These are phyloP conservation scores for Globisporangium iwayamae DNA, from an alignment of 352 stramenopile species.

Conservation along the genomic window DNA sequence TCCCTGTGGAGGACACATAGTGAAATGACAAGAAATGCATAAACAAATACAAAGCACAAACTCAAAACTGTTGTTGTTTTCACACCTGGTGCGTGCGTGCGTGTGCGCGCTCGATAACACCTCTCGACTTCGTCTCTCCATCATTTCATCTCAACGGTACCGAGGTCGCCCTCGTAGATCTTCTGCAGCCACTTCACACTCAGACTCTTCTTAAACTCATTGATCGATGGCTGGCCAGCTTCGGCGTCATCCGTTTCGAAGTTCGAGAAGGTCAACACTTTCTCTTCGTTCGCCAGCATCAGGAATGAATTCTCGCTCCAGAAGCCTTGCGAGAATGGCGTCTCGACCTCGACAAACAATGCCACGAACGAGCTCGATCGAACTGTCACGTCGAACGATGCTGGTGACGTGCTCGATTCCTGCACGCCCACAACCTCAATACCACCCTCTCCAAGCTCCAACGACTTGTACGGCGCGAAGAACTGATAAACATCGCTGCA, in stretches of 20 bases:
- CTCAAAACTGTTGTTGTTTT: constrained; percentile 3
- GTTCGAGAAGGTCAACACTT: constrained; percentile 46
- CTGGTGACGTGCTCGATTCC: background rate
- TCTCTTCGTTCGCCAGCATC: constrained; percentile 55
- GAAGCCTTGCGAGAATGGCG: constrained; percentile 37
- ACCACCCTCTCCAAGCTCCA: constrained; percentile 34
- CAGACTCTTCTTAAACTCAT: constrained; percentile 36
- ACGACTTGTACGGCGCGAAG: constrained; percentile 66
- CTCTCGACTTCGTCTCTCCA: background rate
- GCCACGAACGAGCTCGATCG: constrained; percentile 47
- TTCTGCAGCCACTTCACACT: constrained; percentile 73
- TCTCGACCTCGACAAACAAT: constrained; percentile 77
- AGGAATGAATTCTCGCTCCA: constrained; percentile 77
- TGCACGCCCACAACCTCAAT: constrained; percentile 23
- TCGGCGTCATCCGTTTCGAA: constrained; percentile 11
- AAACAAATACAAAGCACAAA: constrained; percentile 19
- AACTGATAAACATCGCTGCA: constrained; percentile 61
- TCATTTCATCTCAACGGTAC: background rate
- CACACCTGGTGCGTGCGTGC: constrained; percentile 2
- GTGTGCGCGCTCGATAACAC: background rate
- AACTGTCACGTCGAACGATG: constrained; percentile 43
- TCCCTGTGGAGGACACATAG: constrained; percentile 2
- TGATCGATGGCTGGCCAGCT: constrained; percentile 16
- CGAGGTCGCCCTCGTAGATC: constrained; percentile 36
- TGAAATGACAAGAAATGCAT: constrained; percentile 12